These are phyloP conservation scores for Cyclanthera cordifolia DNA, from an alignment of 306 rosid species.

Conservation along the genomic window DNA sequence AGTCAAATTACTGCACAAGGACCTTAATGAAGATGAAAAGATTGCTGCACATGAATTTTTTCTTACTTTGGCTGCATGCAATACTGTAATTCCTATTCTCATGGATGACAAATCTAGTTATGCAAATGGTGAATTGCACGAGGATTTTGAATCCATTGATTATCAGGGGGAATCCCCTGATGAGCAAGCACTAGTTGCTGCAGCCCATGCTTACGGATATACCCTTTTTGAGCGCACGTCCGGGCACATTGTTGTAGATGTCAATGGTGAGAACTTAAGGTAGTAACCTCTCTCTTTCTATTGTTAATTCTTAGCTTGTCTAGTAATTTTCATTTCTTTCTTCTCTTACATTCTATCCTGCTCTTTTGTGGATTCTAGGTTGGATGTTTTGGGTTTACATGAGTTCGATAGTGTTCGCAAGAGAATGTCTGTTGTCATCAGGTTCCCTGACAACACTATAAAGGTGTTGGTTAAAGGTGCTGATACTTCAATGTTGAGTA, in stretches of 20 bases:
- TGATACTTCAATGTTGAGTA: conserved; percentile 72
- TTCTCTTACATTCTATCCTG: background rate
- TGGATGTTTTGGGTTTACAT: conserved; percentile 90
- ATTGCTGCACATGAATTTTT: conserved; percentile 75
- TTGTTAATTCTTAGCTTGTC: conserved; percentile 12
- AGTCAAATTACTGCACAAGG: conserved; percentile 37
- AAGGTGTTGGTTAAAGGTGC: conserved; percentile 99
- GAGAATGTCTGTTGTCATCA: conserved; percentile 92
- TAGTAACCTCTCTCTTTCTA: conserved; percentile 31
- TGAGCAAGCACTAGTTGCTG: conserved; percentile 92
- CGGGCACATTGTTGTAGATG: conserved; percentile 82
- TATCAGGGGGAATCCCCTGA: conserved; percentile 99
- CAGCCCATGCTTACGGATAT: conserved; percentile 87
- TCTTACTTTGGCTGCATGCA: conserved; percentile 93
- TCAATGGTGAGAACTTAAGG: conserved; percentile 93
- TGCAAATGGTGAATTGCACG: conserved; percentile 32
- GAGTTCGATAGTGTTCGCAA: conserved; percentile 95
- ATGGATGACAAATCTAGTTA: conserved; percentile 24
- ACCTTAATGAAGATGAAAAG: conserved; percentile 40
- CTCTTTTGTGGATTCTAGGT: conserved; percentile 39
- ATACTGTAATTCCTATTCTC: conserved; percentile 78
- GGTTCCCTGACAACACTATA: conserved; percentile 60
- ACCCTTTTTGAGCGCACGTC: conserved; percentile 95
- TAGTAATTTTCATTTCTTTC: background rate
- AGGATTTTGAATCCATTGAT: conserved; percentile 30